phyloP scores from a whole-genome alignment of 1,139 yeast species.

The Yamadazyma songkhlaensis region DNA sequence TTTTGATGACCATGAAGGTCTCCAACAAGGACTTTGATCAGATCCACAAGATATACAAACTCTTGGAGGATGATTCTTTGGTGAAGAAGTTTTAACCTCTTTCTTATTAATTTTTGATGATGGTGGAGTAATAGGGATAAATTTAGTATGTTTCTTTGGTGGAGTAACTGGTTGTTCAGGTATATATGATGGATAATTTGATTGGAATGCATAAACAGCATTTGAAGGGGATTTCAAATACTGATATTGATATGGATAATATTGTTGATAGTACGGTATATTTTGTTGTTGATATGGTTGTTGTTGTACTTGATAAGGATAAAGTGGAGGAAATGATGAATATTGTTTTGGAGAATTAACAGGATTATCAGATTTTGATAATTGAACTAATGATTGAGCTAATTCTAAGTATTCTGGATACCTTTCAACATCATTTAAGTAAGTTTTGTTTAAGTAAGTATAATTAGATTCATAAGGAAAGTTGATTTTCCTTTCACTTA shows the following conservation, averaged over 20 bases:
- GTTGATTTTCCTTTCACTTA: constrained; percentile 40
- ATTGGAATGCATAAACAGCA: constrained; percentile 11
- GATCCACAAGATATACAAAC: constrained; percentile 90
- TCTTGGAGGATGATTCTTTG: constrained; percentile 39
- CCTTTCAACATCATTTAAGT: constrained; percentile 42
- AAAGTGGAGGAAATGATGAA: constrained; percentile 15
- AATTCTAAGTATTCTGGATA: constrained; percentile 50
- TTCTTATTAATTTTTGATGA: constrained; percentile 26
- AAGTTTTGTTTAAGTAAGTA: constrained; percentile 47
- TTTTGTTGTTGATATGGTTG: constrained; percentile 3
- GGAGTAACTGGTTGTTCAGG: constrained; percentile 16
- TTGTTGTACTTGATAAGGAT: constrained; percentile 14
- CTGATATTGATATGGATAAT: constrained; percentile 12
- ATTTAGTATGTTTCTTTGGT: constrained; percentile 23
- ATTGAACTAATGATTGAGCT: constrained; percentile 42
- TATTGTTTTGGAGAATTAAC: constrained; percentile 4
- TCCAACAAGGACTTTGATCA: constrained; percentile 95
- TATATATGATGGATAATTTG: constrained; percentile 11
- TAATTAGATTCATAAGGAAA: constrained; percentile 57
- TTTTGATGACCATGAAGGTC: constrained; percentile 90
- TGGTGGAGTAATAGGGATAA: constrained; percentile 47
- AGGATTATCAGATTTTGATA: constrained; percentile 20
- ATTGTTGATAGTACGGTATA: constrained; percentile 8
- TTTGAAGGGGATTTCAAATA: constrained; percentile 12
- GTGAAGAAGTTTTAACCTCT: constrained; percentile 35